Evolutionary conservation across 768 basidiomycete genomes (phyloP), one percentile per base, ranked within the genome.

Genomic region (Rhodotorula paludigena): DNA sequence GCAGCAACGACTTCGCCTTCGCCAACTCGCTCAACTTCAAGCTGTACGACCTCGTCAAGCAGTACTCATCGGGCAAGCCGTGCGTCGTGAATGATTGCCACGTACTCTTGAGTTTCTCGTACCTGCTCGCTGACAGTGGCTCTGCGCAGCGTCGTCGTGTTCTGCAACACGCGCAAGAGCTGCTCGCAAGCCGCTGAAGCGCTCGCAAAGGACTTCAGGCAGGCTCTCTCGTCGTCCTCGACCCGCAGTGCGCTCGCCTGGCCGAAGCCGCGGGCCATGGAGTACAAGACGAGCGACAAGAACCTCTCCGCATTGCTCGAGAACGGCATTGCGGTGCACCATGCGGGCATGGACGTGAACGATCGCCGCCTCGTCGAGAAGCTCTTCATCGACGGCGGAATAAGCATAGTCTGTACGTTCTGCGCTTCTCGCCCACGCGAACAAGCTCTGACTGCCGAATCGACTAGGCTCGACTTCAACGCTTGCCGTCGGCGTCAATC

Each of bases 401-500:
- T 75, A 23, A 52, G 49, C 28, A 45, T 74, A 90, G 32, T 96
- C 90, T 23, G 92, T 92, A 72, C 57, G 86, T 78, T 10, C 36
- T 33, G 47, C 49, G 57, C 23, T 39, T 56, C n/a, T 47, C 73
- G 38, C 36, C 25, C 41, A 2, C 4, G 23, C 9, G 10, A 9
- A n/a, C 25, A 16, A 18, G 1, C 14, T 35, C 57, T 44, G 57
- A 49, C 32, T 5, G 25, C 12, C 48, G 4, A 15, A 2, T 2
- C 21, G 3, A 28, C 15, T 39, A 72, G 71, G 68, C 63, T 64
- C 73, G 18, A 73, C 66, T 3, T 73, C 93, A 89, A 98, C 94
- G 21, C 81, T 99, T 33, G 93, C 96, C 0, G 92, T 97, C 45
- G 94, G 96, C 2, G 91, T 98, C 41, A 98, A 99, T 76, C 82